phyloP scores from a whole-genome alignment of 2,329 filamentous ascomycete genomes.

The Pseudocercospora crystallina region DNA sequence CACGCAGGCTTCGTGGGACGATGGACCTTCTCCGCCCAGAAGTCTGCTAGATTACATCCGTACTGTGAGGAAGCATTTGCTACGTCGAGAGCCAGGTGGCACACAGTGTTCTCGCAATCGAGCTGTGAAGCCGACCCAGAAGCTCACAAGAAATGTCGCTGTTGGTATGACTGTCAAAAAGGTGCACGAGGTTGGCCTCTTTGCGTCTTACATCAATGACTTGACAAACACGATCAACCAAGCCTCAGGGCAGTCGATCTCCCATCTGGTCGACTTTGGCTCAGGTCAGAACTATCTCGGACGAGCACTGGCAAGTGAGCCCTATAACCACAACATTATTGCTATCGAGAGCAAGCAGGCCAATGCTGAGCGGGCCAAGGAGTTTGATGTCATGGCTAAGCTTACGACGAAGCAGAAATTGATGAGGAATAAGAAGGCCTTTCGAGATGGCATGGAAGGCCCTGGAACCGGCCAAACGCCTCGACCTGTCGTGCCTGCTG shows the following conservation, averaged over 20 bases:
- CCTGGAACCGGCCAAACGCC: conserved; percentile 7
- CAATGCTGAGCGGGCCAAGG: conserved; percentile 82
- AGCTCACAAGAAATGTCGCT: conserved; percentile 68
- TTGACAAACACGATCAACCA: conserved; percentile 58
- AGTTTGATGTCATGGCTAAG: conserved; percentile 79
- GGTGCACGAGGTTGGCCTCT: conserved; percentile 86
- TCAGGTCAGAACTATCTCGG: conserved; percentile 97
- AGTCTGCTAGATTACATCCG: conserved; percentile 71
- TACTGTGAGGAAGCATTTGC: conserved; percentile 61
- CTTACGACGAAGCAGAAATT: conserved; percentile 71
- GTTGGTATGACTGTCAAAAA: conserved; percentile 97
- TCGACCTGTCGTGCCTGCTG: conserved; percentile 16
- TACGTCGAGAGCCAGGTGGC: conserved; percentile 60
- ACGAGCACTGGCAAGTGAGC: conserved; percentile 76
- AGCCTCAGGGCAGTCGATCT: conserved; percentile 55
- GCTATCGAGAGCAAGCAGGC: conserved; percentile 85
- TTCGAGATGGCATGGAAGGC: conserved; percentile 46
- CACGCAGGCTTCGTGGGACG: conserved; percentile 39
- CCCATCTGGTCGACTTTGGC: conserved; percentile 92
- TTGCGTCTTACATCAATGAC: conserved; percentile 78
- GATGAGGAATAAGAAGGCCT: conserved; percentile 81
- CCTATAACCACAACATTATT: conserved; percentile 83
- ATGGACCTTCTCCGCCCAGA: conserved; percentile 50
- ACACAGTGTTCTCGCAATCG: conserved; percentile 33
- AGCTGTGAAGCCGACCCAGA: conserved; percentile 43